Percentiles rank a stretch among this genome's conserved stretches.
Evolutionary conservation across 2,329 filamentous ascomycete genomes (phyloP).

Genomic region (Alternaria consortialis): DNA sequence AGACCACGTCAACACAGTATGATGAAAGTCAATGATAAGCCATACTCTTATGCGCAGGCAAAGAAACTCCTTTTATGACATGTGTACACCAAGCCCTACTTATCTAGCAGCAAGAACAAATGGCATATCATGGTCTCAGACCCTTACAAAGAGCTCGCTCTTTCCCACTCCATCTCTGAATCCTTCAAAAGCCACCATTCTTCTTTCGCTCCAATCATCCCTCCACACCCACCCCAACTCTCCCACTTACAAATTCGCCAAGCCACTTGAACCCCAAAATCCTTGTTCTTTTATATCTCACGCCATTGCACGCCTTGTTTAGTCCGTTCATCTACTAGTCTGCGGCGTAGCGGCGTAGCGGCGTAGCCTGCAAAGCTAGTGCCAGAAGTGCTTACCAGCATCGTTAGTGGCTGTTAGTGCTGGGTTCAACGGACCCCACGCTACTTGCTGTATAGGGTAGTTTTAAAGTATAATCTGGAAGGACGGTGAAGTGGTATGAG

Average conservation of each 20-base stretch:
- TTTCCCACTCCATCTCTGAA: neutral
- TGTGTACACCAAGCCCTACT: neutral
- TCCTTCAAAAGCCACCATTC: neutral
- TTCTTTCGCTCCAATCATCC: neutral
- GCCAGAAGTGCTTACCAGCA: conserved; percentile 4
- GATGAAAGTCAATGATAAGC: neutral
- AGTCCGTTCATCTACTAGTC: neutral
- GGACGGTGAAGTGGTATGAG: neutral
- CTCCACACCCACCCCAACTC: neutral
- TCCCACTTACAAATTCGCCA: neutral
- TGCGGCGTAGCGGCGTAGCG: conserved; percentile 6
- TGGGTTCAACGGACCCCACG: conserved; percentile 4
- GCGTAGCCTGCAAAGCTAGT: conserved; percentile 2
- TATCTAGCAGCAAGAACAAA: neutral
- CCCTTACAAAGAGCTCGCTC: neutral
- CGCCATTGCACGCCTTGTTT: neutral
- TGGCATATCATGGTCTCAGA: neutral
- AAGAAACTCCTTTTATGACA: neutral
- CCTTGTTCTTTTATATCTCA: neutral
- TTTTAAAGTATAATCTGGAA: neutral
- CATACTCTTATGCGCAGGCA: neutral
- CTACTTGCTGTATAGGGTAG: conserved; percentile 2
- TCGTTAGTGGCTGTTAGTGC: conserved; percentile 9
- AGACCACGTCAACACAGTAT: neutral
- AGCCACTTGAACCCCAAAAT: neutral